These are phyloP conservation scores for Colletotrichum musae DNA, from an alignment of 2,329 filamentous ascomycete genomes.

Conservation along the genomic window DNA sequence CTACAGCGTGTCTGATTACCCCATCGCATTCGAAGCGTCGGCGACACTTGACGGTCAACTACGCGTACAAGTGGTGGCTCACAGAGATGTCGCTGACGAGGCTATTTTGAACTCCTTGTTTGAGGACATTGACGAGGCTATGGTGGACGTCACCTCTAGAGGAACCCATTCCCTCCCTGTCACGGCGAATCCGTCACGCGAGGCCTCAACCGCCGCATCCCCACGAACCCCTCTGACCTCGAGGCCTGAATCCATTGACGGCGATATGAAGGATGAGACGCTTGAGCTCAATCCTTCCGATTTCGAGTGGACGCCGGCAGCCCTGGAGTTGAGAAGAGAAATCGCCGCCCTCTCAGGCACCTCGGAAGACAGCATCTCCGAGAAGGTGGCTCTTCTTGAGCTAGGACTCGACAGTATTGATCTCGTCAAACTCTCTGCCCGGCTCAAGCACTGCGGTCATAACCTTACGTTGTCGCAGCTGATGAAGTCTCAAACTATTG, in stretches of 20 bases:
- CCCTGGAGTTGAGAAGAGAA: slow-evolving; percentile 69
- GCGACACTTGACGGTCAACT: slow-evolving; percentile 64
- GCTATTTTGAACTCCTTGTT: slow-evolving; percentile 53
- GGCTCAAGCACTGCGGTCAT: slow-evolving; percentile 74
- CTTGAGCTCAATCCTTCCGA: background rate
- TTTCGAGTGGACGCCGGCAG: slow-evolving; percentile 73
- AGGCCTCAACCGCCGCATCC: slow-evolving; percentile 35
- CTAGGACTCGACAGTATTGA: slow-evolving; percentile 95
- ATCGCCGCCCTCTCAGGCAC: slow-evolving; percentile 75
- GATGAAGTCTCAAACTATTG: slow-evolving; percentile 79
- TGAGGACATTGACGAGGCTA: slow-evolving; percentile 53
- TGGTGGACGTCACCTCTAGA: slow-evolving; percentile 35
- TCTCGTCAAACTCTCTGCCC: slow-evolving; percentile 84
- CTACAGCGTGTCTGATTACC: slow-evolving; percentile 74
- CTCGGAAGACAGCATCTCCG: slow-evolving; percentile 64
- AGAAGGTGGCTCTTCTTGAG: slow-evolving; percentile 79
- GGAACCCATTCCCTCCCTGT: slow-evolving; percentile 28
- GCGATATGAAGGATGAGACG: slow-evolving; percentile 5
- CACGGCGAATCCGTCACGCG: slow-evolving; percentile 28
- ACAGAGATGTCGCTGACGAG: slow-evolving; percentile 56
- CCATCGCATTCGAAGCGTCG: slow-evolving; percentile 82
- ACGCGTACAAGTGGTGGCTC: slow-evolving; percentile 71
- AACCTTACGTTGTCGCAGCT: slow-evolving; percentile 80
- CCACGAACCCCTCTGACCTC: slow-evolving; percentile 31
- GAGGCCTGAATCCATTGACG: slow-evolving; percentile 30